Evolutionary conservation across 371 early-diverging fungal species (phyloP).

Genomic region (Rhizomucor pusillus): DNA sequence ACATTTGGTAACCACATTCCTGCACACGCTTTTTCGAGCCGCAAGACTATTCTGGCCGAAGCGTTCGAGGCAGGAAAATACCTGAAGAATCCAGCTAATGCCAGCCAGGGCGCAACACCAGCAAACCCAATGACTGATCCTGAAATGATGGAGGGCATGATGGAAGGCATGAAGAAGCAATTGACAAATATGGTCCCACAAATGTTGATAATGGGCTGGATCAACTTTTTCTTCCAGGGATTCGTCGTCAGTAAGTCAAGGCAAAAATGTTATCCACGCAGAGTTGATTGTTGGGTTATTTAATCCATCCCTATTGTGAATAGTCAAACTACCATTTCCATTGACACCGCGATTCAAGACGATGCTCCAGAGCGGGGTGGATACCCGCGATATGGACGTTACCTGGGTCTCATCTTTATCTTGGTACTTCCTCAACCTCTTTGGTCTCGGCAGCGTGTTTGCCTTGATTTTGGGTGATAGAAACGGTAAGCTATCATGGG

Average conservation of each 20-base stretch:
- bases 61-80: constrained; percentile 84
- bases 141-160: constrained; percentile 92
- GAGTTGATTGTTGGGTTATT: neutral
- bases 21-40: constrained; percentile 64
- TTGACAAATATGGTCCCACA: constrained; percentile 96
- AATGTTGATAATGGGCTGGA: constrained; percentile 97
- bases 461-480: constrained; percentile 89
- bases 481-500: constrained; percentile 57
- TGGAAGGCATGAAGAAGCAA: constrained; percentile 97
- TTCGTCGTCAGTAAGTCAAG: constrained; percentile 83
- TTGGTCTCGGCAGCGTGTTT: constrained; percentile 92
- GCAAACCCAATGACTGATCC: constrained; percentile 91
- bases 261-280: neutral
- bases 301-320: neutral
- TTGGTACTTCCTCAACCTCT: constrained; percentile 97
- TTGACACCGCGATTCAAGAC: constrained; percentile 94
- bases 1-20: constrained; percentile 71
- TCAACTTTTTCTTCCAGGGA: constrained; percentile 96
- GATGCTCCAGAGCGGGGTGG: constrained; percentile 96
- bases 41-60: constrained; percentile 67
- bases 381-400: constrained; percentile 95
- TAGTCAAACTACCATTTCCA: constrained; percentile 94
- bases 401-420: constrained; percentile 96
- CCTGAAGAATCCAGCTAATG: constrained; percentile 71
- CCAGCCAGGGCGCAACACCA: constrained; percentile 47